phyloP scores from a whole-genome alignment of 2,329 filamentous ascomycete species.

The Cladosporium sp. region DNA sequence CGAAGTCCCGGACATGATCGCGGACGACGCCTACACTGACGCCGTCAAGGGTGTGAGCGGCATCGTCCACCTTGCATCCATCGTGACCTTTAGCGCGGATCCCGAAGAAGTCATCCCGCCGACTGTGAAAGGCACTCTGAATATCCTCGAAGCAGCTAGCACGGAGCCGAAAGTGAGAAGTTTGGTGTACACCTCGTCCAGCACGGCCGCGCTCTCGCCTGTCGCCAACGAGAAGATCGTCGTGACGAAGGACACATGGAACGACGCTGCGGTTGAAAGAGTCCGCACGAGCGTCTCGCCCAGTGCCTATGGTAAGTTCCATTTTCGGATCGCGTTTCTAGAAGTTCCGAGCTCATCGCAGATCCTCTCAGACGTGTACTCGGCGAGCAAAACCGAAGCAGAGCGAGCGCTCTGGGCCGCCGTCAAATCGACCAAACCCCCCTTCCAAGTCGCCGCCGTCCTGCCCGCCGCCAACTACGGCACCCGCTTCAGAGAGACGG shows the following conservation, averaged over 20 bases:
- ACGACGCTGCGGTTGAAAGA: conserved; percentile 32
- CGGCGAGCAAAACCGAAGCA: conserved; percentile 48
- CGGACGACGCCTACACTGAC: conserved; percentile 25
- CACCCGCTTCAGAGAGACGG: not conserved
- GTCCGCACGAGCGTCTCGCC: not conserved
- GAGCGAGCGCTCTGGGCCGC: conserved; percentile 52
- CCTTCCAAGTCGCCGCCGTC: conserved; percentile 46
- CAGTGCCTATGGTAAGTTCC: not conserved
- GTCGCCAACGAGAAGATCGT: conserved; percentile 37
- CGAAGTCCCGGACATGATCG: conserved; percentile 27
- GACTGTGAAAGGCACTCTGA: conserved; percentile 34
- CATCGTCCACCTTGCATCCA: conserved; percentile 49
- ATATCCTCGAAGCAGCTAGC: conserved; percentile 43
- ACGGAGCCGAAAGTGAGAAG: conserved; percentile 45
- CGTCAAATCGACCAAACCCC: conserved; percentile 42
- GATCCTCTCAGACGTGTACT: conserved; percentile 39
- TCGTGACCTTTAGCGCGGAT: conserved; percentile 41
- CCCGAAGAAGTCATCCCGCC: conserved; percentile 47
- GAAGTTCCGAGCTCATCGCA: not conserved
- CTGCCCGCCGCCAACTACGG: conserved; percentile 24
- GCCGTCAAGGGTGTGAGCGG: conserved; percentile 39
- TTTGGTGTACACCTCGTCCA: conserved; percentile 47
- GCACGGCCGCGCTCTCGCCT: conserved; percentile 39
- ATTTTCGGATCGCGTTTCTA: not conserved
- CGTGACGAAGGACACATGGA: conserved; percentile 33